Percentiles rank a stretch among this genome's conserved stretches.
Evolutionary conservation across 129 eudicot genomes (phyloP).

Genomic region (Helianthus tuberosus): DNA sequence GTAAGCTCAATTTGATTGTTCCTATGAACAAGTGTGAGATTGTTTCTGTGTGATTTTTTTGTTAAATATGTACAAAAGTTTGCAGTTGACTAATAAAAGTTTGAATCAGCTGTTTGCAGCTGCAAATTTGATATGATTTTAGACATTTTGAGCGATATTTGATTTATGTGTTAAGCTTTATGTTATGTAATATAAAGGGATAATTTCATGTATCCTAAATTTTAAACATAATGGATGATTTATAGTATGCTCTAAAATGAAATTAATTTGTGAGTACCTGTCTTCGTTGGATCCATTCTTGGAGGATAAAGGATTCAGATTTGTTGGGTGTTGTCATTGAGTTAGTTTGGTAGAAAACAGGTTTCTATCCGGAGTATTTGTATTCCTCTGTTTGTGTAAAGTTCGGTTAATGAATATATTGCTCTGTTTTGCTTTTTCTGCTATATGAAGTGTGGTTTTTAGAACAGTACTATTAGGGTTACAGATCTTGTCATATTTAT

Average conservation of each 20-base stretch:
- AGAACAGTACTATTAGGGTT: too few relatives aligned
- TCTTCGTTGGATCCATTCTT: too few relatives aligned
- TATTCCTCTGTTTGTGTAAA: neutral
- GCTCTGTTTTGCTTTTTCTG: too few relatives aligned
- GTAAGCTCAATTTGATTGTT: slow-evolving; percentile 46
- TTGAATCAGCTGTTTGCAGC: neutral
- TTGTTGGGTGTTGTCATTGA: neutral
- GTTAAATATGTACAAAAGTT: neutral
- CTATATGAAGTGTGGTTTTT: neutral
- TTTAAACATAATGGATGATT: too few relatives aligned
- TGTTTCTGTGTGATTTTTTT: neutral
- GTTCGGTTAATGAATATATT: neutral
- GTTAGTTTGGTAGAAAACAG: too few relatives aligned
- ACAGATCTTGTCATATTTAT: neutral
- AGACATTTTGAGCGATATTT: neutral
- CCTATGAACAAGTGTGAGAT: too few relatives aligned
- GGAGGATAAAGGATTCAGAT: too few relatives aligned
- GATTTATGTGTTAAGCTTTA: neutral
- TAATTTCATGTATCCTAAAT: too few relatives aligned
- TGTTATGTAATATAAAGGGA: neutral
- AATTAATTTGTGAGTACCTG: too few relatives aligned
- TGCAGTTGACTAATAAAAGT: too few relatives aligned
- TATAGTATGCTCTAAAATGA: too few relatives aligned
- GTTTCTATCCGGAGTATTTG: neutral
- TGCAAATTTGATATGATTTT: neutral